Evolutionary conservation across 192 early-diverging fungal genomes (phyloP).

Genomic region (Coemansia sp.): DNA sequence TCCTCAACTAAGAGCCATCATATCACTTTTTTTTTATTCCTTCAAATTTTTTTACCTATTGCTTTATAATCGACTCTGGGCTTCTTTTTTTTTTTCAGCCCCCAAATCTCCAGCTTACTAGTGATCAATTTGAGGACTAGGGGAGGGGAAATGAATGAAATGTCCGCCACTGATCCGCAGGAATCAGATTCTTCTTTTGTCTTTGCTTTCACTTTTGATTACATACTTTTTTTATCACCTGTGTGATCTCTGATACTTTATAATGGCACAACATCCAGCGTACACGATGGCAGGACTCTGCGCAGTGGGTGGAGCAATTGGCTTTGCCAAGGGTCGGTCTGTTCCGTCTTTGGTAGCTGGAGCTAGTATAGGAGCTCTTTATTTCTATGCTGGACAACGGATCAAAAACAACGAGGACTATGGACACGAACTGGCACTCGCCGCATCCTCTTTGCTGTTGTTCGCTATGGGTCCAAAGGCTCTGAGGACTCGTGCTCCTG

Average conservation of each 20-base stretch:
- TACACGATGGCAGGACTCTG: constrained; percentile 50
- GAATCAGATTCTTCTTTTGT: not conserved
- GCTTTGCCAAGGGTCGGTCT: constrained; percentile 48
- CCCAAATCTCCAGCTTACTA: not conserved
- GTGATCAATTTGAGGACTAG: not conserved
- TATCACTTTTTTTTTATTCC: not conserved
- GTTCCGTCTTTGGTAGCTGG: constrained; percentile 47
- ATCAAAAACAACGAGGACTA: constrained; percentile 43
- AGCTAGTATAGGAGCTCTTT: constrained; percentile 38
- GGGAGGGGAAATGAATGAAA: not conserved
- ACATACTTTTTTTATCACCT: not conserved
- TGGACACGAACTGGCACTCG: constrained; percentile 45
- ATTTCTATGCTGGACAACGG: constrained; percentile 30
- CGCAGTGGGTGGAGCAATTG: constrained; percentile 43
- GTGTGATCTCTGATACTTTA: not conserved
- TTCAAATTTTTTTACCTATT: not conserved
- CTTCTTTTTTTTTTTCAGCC: not conserved
- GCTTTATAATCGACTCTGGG: not conserved
- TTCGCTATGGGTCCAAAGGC: constrained; percentile 52
- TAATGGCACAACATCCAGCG: constrained; percentile 47
- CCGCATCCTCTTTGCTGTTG: constrained; percentile 37
- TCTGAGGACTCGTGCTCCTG: constrained; percentile 35
- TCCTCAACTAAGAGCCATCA: constrained; percentile 20
- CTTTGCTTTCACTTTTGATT: not conserved
- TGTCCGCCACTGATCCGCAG: too few species aligned